Conservation (phyloP, 148 eudicot species). For the Salicornia ramosissima region DNA sequence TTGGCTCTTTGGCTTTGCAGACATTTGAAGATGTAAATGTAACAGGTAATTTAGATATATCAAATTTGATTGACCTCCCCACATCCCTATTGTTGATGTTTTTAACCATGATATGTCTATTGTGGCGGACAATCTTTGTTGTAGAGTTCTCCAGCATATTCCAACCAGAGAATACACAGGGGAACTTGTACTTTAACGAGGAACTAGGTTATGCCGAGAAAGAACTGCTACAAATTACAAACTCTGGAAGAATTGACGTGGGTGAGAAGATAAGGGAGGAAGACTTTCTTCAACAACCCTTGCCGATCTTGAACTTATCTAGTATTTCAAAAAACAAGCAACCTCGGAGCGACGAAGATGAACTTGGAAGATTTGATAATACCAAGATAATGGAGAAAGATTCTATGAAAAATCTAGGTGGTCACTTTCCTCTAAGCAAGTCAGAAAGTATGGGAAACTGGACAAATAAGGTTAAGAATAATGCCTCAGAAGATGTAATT, state of each 20-base stretch:
- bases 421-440: not conserved
- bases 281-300: not conserved
- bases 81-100: not conserved
- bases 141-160: slow-evolving; percentile 14
- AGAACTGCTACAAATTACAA: not conserved
- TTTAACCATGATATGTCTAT: not conserved
- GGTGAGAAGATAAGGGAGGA: not conserved
- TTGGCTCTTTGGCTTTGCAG: slow-evolving; percentile 10
- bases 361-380: not conserved
- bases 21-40: not conserved
- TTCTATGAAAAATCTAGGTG: not conserved
- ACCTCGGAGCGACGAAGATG: not conserved
- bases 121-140: not conserved
- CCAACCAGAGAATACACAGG: not conserved
- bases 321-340: not conserved
- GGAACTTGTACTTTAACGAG: not conserved
- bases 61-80: not conserved
- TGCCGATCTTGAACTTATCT: not conserved
- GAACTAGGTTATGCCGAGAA: not conserved
- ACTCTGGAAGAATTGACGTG: not conserved
- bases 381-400: not conserved
- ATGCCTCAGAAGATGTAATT: not conserved
- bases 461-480: not conserved
- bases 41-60: slow-evolving; percentile 1
- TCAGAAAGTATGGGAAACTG: not conserved